Evolutionary conservation across 2,329 filamentous ascomycete genomes (phyloP).

Genomic region (Fusarium nisikadoi): DNA sequence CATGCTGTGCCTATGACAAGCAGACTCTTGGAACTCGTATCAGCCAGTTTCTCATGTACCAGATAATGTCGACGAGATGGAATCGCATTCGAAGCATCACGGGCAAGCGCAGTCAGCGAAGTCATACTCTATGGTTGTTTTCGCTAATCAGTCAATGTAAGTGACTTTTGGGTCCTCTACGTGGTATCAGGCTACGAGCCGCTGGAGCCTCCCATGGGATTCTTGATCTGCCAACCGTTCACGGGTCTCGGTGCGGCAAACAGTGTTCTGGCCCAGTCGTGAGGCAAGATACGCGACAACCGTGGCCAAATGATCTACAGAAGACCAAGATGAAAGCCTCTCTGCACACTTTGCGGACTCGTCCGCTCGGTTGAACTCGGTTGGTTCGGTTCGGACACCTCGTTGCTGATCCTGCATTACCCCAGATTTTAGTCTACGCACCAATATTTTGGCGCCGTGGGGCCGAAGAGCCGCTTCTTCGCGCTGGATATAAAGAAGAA

Average conservation of each 20-base stretch:
- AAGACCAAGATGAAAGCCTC: not conserved
- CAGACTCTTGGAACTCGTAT: too few species aligned
- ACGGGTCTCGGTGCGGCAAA: not conserved
- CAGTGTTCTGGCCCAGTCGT: not conserved
- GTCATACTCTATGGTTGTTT: accelerated
- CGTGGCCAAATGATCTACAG: not conserved
- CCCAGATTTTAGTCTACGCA: conserved; percentile 2
- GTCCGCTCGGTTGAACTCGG: conserved; percentile 3
- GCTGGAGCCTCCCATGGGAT: not conserved
- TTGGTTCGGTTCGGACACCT: conserved; percentile 13
- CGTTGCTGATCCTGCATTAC: not conserved
- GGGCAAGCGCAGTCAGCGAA: too few species aligned
- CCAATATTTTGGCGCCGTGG: not conserved
- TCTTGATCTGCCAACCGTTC: not conserved
- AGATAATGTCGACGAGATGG: not conserved
- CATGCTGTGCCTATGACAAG: not conserved
- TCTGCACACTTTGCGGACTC: not conserved
- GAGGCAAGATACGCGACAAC: not conserved
- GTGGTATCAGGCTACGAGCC: not conserved
- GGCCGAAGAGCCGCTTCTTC: not conserved
- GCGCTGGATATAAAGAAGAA: conserved; percentile 14
- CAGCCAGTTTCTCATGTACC: not conserved
- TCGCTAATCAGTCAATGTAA: accelerated
- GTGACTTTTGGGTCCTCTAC: accelerated
- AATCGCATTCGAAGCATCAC: not conserved